Evolutionary conservation across 1,284 basidiomycete genomes (phyloP).

Genomic region (Rhodotorula sp.): DNA sequence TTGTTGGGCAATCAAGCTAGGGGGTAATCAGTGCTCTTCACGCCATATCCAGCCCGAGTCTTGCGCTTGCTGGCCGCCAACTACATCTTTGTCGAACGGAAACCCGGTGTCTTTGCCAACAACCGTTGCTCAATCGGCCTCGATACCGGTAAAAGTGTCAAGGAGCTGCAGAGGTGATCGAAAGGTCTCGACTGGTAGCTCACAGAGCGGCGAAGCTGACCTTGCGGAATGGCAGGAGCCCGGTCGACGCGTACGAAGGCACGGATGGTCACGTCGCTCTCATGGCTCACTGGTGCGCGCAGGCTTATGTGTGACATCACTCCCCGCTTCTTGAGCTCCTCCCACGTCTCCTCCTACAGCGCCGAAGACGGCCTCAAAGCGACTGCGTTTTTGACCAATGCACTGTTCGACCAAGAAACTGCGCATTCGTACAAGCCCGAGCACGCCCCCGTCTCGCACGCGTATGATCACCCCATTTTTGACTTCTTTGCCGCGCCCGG

Average conservation of each 20-base stretch:
- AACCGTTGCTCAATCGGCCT: slow-evolving; percentile 65
- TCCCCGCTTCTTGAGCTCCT: not conserved
- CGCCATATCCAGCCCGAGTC: slow-evolving; percentile 45
- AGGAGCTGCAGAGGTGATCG: slow-evolving; percentile 47
- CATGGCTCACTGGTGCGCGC: slow-evolving; percentile 51
- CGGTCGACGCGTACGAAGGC: slow-evolving; percentile 57
- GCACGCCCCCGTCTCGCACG: slow-evolving; percentile 51
- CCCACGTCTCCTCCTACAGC: slow-evolving; percentile 47
- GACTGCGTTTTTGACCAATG: slow-evolving; percentile 59
- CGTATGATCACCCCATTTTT: slow-evolving; percentile 37
- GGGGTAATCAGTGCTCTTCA: not conserved
- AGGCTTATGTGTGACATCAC: no score
- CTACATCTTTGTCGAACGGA: slow-evolving; percentile 63
- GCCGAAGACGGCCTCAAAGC: slow-evolving; percentile 70
- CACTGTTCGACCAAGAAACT: slow-evolving; percentile 57
- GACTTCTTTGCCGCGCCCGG: slow-evolving; percentile 8
- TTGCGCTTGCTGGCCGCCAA: slow-evolving; percentile 68
- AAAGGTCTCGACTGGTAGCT: slow-evolving; percentile 29
- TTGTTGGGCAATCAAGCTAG: no score
- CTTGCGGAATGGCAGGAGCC: slow-evolving; percentile 52
- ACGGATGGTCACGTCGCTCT: slow-evolving; percentile 65
- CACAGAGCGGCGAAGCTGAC: not conserved
- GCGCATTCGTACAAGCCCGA: slow-evolving; percentile 50
- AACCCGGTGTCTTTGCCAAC: slow-evolving; percentile 64
- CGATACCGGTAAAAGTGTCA: slow-evolving; percentile 60